phyloP scores from a whole-genome alignment of 306 rosid species.

The Prunus dulcis region DNA sequence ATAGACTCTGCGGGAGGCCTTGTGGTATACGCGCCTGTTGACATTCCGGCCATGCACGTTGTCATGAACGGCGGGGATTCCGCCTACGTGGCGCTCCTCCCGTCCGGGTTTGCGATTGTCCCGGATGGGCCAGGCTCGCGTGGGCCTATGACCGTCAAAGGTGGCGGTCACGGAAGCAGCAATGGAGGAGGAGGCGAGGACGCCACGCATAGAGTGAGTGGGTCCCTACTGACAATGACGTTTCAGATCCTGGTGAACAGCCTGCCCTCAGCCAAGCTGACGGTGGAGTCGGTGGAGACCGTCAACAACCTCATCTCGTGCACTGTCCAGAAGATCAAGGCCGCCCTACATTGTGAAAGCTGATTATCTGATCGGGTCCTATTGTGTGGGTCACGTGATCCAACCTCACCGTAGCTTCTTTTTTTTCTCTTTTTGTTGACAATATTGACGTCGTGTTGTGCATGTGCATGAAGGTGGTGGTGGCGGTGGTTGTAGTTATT shows the following conservation, averaged over 20 bases:
- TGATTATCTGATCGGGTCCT: slow-evolving; percentile 16
- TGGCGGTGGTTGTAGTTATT: background rate
- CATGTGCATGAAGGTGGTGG: slow-evolving; percentile 11
- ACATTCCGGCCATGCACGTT: slow-evolving; percentile 95
- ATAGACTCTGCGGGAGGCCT: slow-evolving; percentile 83
- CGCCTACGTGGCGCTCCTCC: slow-evolving; percentile 84
- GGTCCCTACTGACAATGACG: slow-evolving; percentile 88
- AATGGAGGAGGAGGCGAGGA: slow-evolving; percentile 23
- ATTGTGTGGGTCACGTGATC: slow-evolving; percentile 13
- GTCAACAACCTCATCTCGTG: slow-evolving; percentile 90
- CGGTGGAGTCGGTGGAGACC: slow-evolving; percentile 93
- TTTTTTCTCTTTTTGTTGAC: background rate
- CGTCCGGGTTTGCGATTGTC: slow-evolving; percentile 79
- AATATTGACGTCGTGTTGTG: slow-evolving; percentile 14
- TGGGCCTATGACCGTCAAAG: slow-evolving; percentile 20
- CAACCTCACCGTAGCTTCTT: background rate
- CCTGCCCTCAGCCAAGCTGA: slow-evolving; percentile 86
- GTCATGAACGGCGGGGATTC: slow-evolving; percentile 98
- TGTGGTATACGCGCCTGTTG: slow-evolving; percentile 98
- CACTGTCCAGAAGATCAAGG: slow-evolving; percentile 90
- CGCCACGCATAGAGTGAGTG: slow-evolving; percentile 33
- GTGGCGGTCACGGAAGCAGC: slow-evolving; percentile 5
- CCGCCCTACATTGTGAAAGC: slow-evolving; percentile 75
- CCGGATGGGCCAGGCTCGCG: slow-evolving; percentile 80
- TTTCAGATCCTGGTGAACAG: slow-evolving; percentile 93